phyloP scores from a whole-genome alignment of 257 asterid species.

The Cynanchum wilfordii region DNA sequence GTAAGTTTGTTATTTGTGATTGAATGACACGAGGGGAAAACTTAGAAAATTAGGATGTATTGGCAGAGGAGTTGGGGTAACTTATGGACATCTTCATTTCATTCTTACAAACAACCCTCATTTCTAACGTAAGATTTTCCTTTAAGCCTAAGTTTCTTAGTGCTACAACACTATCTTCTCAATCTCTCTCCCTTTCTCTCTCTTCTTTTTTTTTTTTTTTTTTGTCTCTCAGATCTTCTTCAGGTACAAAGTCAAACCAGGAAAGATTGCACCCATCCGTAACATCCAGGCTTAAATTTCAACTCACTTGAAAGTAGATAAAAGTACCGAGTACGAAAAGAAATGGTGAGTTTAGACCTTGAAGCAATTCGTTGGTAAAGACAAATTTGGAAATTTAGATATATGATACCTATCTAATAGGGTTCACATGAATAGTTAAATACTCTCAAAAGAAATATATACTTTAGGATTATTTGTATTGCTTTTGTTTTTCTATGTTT shows the following conservation, averaged over 20 bases:
- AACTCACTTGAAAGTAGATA: no score
- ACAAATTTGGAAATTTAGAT: no score
- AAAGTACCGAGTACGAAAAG: background rate
- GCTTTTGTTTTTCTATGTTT: no score
- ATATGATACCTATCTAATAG: no score
- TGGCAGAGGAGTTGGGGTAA: conserved; percentile 27
- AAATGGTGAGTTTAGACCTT: background rate
- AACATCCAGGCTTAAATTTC: background rate
- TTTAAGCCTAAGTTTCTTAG: conserved; percentile 57
- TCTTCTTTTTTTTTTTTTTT: background rate
- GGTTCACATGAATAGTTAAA: no score
- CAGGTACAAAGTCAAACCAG: background rate
- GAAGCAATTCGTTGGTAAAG: background rate
- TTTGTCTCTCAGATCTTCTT: background rate
- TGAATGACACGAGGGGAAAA: conserved; percentile 29
- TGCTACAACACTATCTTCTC: background rate
- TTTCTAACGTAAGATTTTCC: conserved; percentile 34
- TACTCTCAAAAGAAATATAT: no score
- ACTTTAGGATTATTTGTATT: no score
- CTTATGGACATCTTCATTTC: conserved; percentile 44
- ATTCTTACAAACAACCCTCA: conserved; percentile 56
- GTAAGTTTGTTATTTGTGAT: conserved; percentile 33
- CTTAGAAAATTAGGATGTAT: conserved; percentile 22
- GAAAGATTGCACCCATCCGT: background rate
- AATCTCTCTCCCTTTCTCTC: no score